Conservation (phyloP, 441 rosid genomes). For the Viola pubescens region DNA sequence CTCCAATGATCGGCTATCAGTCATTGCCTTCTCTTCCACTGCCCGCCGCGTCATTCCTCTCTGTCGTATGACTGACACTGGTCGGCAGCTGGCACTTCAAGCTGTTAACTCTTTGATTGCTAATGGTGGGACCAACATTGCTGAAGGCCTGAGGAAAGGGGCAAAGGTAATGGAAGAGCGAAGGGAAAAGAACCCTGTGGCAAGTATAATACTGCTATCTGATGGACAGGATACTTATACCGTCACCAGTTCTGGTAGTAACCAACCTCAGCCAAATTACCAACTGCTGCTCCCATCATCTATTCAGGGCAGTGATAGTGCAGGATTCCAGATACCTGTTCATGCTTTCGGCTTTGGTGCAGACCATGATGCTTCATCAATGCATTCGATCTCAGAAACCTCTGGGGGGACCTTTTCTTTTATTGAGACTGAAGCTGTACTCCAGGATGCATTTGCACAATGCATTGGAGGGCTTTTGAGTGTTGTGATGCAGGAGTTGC, state of each 20-base stretch:
- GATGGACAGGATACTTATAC: constrained; percentile 92
- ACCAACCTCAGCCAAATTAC: constrained; percentile 54
- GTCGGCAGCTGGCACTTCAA: constrained; percentile 75
- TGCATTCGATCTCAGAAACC: constrained; percentile 86
- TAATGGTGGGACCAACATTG: constrained; percentile 97
- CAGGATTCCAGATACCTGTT: constrained; percentile 75
- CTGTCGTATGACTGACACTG: constrained; percentile 66
- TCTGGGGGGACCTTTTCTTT: constrained; percentile 97
- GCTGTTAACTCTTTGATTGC: constrained; percentile 89
- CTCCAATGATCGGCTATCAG: constrained; percentile 82
- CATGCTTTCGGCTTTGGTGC: constrained; percentile 95
- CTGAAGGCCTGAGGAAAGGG: constrained; percentile 87
- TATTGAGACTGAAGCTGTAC: constrained; percentile 78
- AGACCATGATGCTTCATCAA: constrained; percentile 85
- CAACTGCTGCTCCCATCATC: constrained; percentile 60
- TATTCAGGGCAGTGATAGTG: constrained; percentile 39
- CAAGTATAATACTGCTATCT: constrained; percentile 80
- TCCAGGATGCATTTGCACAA: constrained; percentile 98
- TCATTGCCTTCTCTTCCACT: constrained; percentile 94
- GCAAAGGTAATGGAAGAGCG: constrained; percentile 84
- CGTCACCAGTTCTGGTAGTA: constrained; percentile 29
- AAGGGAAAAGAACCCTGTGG: constrained; percentile 69
- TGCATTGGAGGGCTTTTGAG: constrained; percentile 95
- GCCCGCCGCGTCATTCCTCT: constrained; percentile 88
- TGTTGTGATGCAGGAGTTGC: constrained; percentile 68